These are phyloP conservation scores for Aureobasidium sp. DNA, from an alignment of 2,329 filamentous ascomycete genomes.

Conservation along the genomic window DNA sequence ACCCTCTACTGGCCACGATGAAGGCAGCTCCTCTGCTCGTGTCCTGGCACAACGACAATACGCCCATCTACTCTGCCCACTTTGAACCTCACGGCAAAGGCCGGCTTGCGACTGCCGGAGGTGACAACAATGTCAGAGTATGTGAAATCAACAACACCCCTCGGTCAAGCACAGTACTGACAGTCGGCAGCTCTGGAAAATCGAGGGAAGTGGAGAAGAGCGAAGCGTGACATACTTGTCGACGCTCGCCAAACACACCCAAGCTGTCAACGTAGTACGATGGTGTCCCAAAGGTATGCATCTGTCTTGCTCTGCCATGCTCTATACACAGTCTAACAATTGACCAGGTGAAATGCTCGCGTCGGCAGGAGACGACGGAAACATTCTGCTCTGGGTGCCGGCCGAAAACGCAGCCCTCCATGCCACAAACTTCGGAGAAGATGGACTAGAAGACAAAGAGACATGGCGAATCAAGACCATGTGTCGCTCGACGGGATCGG, in stretches of 20 bases:
- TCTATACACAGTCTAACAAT: not conserved
- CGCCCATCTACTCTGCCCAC: slow-evolving; percentile 93
- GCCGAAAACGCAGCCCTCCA: slow-evolving; percentile 61
- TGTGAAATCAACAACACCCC: too few species aligned
- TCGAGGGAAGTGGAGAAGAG: slow-evolving; percentile 77
- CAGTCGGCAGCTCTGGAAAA: slow-evolving; percentile 67
- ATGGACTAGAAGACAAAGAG: slow-evolving; percentile 86
- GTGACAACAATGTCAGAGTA: slow-evolving; percentile 93
- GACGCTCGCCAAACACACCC: slow-evolving; percentile 85
- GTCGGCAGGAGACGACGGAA: slow-evolving; percentile 94
- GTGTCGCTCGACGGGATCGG: slow-evolving; percentile 88
- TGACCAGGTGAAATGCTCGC: slow-evolving; percentile 76
- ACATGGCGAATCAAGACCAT: slow-evolving; percentile 96
- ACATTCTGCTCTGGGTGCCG: slow-evolving; percentile 92
- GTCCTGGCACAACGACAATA: slow-evolving; percentile 97
- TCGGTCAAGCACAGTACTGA: not conserved
- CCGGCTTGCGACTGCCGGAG: slow-evolving; percentile 84
- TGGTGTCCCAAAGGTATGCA: slow-evolving; percentile 82
- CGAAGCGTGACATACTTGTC: slow-evolving; percentile 86
- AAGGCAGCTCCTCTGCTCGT: slow-evolving; percentile 94
- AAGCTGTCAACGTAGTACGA: slow-evolving; percentile 95
- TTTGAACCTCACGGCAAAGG: slow-evolving; percentile 91
- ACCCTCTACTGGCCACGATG: slow-evolving; percentile 45
- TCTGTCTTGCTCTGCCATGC: not conserved
- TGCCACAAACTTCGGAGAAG: slow-evolving; percentile 62